Conservation (phyloP, 176 grass and related monocot species). For the Oryza meyeriana region DNA sequence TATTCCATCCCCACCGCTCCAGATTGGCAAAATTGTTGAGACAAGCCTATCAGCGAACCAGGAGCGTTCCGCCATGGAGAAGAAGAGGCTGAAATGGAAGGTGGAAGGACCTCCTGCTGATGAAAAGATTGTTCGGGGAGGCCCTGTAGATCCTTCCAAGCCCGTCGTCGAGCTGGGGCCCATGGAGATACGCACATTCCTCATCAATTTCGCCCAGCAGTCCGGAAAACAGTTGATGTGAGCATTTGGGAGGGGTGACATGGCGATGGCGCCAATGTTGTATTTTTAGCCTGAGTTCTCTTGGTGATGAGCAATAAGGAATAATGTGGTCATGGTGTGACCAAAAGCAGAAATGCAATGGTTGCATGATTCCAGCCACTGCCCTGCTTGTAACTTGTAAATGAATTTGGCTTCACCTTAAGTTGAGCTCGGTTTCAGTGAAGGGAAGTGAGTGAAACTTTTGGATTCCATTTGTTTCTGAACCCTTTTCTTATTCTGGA, state of each 20-base stretch:
- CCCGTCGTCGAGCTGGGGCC: conserved; percentile 64
- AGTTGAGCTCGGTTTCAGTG: not conserved
- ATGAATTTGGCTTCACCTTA: not conserved
- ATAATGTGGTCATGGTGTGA: conserved; percentile 27
- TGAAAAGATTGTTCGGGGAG: conserved; percentile 50
- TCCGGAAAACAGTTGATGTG: not conserved
- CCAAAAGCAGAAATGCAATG: not conserved
- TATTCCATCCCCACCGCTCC: not conserved
- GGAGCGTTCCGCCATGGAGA: conserved; percentile 73
- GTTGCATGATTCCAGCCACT: not conserved
- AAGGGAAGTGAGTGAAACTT: not conserved
- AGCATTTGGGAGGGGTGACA: not conserved
- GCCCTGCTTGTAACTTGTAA: not conserved
- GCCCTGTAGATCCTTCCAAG: conserved; percentile 55
- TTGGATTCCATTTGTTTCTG: not conserved
- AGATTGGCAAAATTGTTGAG: conserved; percentile 72
- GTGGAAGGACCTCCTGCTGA: conserved; percentile 36
- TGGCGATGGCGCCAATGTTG: not conserved
- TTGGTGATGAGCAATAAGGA: conserved; percentile 21
- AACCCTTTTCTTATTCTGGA: not conserved
- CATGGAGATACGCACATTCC: conserved; percentile 96
- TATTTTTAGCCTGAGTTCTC: not conserved
- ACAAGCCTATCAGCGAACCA: conserved; percentile 88
- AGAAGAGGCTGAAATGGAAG: conserved; percentile 87
- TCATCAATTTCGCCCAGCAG: conserved; percentile 44